phyloP scores from a whole-genome alignment of 345 rosid species.

The Stellera chamaejasme region DNA sequence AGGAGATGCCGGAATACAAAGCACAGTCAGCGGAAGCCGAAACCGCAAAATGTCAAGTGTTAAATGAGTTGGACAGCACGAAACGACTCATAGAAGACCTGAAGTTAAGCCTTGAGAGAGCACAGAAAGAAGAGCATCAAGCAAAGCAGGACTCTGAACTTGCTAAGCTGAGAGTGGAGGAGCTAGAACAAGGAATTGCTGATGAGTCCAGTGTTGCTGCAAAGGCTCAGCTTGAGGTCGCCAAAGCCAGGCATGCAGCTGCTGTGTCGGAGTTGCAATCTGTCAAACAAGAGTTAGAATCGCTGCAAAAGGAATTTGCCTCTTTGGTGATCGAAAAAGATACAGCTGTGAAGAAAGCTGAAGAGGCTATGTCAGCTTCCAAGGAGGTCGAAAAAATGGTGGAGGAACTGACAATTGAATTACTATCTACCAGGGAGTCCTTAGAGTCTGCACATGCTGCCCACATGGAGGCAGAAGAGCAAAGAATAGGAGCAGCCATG shows the following conservation, averaged over 20 bases:
- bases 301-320: constrained; percentile 42
- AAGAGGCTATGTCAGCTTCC: constrained; percentile 53
- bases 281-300: constrained; percentile 62
- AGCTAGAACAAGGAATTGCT: constrained; percentile 88
- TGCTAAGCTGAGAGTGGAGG: constrained; percentile 81
- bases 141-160: constrained; percentile 93
- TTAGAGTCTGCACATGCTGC: constrained; percentile 86
- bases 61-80: constrained; percentile 67
- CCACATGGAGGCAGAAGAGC: constrained; percentile 91
- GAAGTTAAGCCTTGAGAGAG: constrained; percentile 82
- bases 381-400: constrained; percentile 87
- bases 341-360: constrained; percentile 57
- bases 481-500: constrained; percentile 74
- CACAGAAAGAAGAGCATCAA: constrained; percentile 81
- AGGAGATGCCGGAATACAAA: constrained; percentile 61
- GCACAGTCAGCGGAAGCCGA: constrained; percentile 55
- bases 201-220: constrained; percentile 90
- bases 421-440: constrained; percentile 74
- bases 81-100: constrained; percentile 82
- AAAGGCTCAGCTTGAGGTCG: constrained; percentile 92
- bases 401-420: constrained; percentile 80
- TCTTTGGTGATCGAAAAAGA: constrained; percentile 52
- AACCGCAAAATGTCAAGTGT: constrained; percentile 40
- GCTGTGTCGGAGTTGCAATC: constrained; percentile 67
- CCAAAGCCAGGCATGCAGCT: constrained; percentile 65